A percentile compares a stretch with the other conserved stretches of the same genome.
Evolutionary conservation across 805 yeast genomes (phyloP).

Genomic region (Saccharomycopsis microspora): DNA sequence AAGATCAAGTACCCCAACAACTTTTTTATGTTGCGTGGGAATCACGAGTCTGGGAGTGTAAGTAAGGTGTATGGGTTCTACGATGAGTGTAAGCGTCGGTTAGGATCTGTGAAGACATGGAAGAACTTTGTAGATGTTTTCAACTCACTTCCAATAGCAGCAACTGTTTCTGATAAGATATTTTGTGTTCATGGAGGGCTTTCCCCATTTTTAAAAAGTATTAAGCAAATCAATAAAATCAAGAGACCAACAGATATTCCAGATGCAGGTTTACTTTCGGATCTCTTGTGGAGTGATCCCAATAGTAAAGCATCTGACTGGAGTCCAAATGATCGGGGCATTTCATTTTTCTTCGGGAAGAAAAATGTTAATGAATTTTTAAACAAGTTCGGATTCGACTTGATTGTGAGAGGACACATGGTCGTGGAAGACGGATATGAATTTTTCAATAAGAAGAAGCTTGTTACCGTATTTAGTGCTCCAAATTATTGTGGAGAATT

Average conservation of each 20-base stretch:
- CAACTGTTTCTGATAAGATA: slow-evolving; percentile 89
- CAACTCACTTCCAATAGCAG: slow-evolving; percentile 91
- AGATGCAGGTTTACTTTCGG: slow-evolving; percentile 67
- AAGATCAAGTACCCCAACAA: slow-evolving; percentile 96
- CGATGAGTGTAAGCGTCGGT: slow-evolving; percentile 93
- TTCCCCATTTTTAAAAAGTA: slow-evolving; percentile 55
- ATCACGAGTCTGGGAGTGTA: slow-evolving; percentile 95
- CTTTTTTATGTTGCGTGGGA: slow-evolving; percentile 85
- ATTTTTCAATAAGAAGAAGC: slow-evolving; percentile 59
- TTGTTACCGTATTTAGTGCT: slow-evolving; percentile 73
- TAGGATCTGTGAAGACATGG: slow-evolving; percentile 85
- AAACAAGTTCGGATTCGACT: slow-evolving; percentile 53
- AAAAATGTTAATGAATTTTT: slow-evolving; percentile 65
- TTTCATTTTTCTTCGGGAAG: slow-evolving; percentile 65
- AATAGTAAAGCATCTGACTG: slow-evolving; percentile 47
- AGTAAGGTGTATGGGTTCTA: slow-evolving; percentile 95
- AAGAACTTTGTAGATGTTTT: slow-evolving; percentile 88
- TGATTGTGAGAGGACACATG: slow-evolving; percentile 80
- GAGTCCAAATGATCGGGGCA: slow-evolving; percentile 80
- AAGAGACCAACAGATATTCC: slow-evolving; percentile 80
- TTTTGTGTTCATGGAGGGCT: slow-evolving; percentile 84
- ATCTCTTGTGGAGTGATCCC: slow-evolving; percentile 78
- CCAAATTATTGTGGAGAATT: slow-evolving; percentile 81
- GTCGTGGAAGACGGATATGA: slow-evolving; percentile 86
- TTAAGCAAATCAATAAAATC: slow-evolving; percentile 60